Conservation (phyloP, 495 filamentous ascomycete species). For the Aspergillus saccharolyticus region DNA sequence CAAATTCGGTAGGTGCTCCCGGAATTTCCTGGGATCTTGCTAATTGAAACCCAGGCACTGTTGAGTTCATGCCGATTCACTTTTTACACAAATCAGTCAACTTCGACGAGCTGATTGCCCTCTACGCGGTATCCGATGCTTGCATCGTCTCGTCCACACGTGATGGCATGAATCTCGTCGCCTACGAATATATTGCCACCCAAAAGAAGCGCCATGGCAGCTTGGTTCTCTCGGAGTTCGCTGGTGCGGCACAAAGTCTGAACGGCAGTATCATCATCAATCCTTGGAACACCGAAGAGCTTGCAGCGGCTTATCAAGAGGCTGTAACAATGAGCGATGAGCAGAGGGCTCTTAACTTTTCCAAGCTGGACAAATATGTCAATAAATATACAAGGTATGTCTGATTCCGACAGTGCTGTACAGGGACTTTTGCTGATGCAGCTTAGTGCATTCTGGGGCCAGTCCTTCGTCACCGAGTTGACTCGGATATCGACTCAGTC, state of each 20-base stretch:
- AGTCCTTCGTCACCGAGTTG: conserved; percentile 84
- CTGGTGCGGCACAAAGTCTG: conserved; percentile 86
- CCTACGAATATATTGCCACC: conserved; percentile 94
- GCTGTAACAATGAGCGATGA: conserved; percentile 90
- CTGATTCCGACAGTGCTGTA: background rate
- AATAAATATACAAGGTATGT: conserved; percentile 84
- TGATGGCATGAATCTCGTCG: conserved; percentile 99
- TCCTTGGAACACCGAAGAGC: conserved; percentile 95
- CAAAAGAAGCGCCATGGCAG: conserved; percentile 84
- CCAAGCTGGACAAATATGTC: conserved; percentile 87
- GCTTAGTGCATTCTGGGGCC: conserved; percentile 89
- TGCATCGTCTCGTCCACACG: conserved; percentile 93
- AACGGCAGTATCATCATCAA: conserved; percentile 93
- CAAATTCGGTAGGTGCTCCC: conserved; percentile 60
- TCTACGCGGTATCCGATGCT: conserved; percentile 90
- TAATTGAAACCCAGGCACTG: conserved; percentile 54
- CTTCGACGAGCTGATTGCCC: conserved; percentile 87
- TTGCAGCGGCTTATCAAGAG: conserved; percentile 88
- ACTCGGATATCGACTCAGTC: conserved; percentile 56
- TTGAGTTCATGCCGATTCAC: conserved; percentile 98
- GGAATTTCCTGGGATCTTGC: background rate
- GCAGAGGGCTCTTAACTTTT: conserved; percentile 76
- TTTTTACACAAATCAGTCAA: conserved; percentile 93
- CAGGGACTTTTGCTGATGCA: conserved; percentile 7
- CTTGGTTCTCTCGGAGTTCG: conserved; percentile 93